These are phyloP conservation scores for Davidsoniella australis DNA, from an alignment of 2,329 filamentous ascomycete species.

Conservation along the genomic window DNA sequence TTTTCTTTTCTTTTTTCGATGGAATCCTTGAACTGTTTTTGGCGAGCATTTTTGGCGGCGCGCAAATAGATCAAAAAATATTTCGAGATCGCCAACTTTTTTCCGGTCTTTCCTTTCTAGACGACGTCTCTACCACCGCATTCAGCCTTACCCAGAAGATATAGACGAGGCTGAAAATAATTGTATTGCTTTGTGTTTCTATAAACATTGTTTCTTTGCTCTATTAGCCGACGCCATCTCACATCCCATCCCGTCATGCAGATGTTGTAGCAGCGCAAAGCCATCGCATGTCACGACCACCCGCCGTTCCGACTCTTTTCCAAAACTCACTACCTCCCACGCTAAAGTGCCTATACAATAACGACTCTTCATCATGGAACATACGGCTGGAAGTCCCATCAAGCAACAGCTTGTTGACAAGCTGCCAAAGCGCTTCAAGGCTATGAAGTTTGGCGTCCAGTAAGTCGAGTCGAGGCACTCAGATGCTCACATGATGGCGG, in stretches of 20 bases:
- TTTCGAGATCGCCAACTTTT: not conserved
- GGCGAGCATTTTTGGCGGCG: not conserved
- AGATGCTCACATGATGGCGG: not conserved
- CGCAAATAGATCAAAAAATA: not conserved
- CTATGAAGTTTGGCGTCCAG: conserved; percentile 88
- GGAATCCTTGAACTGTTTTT: not conserved
- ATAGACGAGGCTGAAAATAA: conserved; percentile 3
- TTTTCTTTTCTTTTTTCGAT: not conserved
- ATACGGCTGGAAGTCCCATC: conserved; percentile 23
- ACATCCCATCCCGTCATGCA: conserved; percentile 8
- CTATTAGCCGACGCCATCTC: not conserved
- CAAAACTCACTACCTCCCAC: not conserved
- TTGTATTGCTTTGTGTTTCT: not conserved
- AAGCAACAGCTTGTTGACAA: conserved; percentile 86
- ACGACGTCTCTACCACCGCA: not conserved
- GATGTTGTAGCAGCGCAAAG: conserved; percentile 10
- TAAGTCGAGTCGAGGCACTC: conserved; percentile 24
- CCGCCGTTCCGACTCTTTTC: not conserved
- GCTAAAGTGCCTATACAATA: not conserved
- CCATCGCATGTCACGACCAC: not conserved
- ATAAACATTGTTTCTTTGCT: not conserved
- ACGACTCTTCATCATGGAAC: conserved; percentile 11
- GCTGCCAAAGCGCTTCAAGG: conserved; percentile 78
- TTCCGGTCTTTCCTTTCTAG: not conserved
- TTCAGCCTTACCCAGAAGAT: not conserved